Evolutionary conservation across 2,329 filamentous ascomycete genomes (phyloP), one percentile per base, ranked within the genome.

Genomic region (Elsinoe perseae): DNA sequence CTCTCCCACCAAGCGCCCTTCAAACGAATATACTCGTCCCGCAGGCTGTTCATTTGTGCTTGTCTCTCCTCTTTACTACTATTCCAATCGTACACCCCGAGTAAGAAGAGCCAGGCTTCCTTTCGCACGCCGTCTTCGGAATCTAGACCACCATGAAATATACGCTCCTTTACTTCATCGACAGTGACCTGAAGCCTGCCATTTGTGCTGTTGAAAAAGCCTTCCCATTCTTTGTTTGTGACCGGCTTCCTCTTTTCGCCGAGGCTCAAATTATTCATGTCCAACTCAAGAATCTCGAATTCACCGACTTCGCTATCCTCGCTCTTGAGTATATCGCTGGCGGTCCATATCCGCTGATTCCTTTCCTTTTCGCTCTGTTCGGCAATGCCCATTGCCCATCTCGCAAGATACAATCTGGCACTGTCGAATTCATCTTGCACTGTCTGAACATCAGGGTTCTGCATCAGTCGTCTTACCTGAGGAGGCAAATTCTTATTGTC

Each of bases 351-450:
- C 46, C 91, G 79, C 69, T 91, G 86, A 53, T 84, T 87, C 21
- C 86, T 78, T 64, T 98, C 93, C 36, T 84, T 80, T 66, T 98
- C 93, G 64, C 91, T 92, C 73, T 98, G 93, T 69, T 98, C 95
- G 0, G 93, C 91, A 61, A 98, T 95, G 6, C 90, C 90, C 93
- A 98, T 97, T 2, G 93, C 93, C 93, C 93, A 98, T 61, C 93
- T 80, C 20, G 93, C 93, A 36, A 98, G 78, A 67, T 98, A 98
- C 58, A 98, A 79, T 61, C 93, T 82, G 3, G 95, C 93, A 65
- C 90, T 95, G 74, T 98, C 95, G 64, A 96, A 98, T 68, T 98
- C 95, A 59, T 97, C 91, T 67, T 96, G 91, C 20, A 98, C 71
- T 0, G 88, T 96, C 73, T 96, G 91, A 0, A 98, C 90, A 66